phyloP scores from a whole-genome alignment of 2,329 filamentous ascomycete species.

The Corniculantispora saksenae region DNA sequence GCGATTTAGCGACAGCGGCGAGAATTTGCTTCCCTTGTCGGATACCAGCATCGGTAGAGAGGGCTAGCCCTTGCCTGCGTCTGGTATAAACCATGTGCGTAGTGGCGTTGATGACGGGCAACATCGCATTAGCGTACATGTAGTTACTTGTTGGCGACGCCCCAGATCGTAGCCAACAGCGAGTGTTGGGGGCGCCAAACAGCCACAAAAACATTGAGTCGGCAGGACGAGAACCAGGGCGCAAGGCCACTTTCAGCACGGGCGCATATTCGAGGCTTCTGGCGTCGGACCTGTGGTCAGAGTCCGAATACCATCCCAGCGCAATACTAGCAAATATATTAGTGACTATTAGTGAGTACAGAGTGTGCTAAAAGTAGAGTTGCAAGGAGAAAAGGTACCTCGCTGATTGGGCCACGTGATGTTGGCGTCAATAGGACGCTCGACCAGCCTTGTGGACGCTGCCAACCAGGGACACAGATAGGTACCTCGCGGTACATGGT shows the following conservation, averaged over 20 bases:
- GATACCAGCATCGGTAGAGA: no score
- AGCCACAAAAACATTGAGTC: not conserved
- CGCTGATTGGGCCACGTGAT: slow-evolving; percentile 8
- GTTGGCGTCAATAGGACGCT: slow-evolving; percentile 4
- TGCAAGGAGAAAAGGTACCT: not conserved
- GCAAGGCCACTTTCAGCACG: not conserved
- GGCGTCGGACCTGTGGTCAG: not conserved
- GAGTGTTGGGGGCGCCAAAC: not conserved
- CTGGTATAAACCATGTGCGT: not conserved
- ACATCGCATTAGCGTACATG: not conserved
- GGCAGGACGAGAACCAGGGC: not conserved
- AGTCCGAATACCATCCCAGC: not conserved
- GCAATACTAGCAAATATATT: not conserved
- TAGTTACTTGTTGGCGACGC: not conserved
- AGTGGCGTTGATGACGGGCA: not conserved
- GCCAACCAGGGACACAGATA: not conserved
- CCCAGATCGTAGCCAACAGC: not conserved
- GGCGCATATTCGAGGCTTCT: not conserved
- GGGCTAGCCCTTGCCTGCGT: not conserved
- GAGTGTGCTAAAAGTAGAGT: not conserved
- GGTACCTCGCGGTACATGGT: slow-evolving; percentile 16
- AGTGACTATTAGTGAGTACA: not conserved
- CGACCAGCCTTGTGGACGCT: not conserved
- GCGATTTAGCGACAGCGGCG: no score
- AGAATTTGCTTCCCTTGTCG: no score